These are phyloP conservation scores for Syncephalis plumigaleata DNA, from an alignment of 371 early-diverging fungal genomes.

Conservation along the genomic window DNA sequence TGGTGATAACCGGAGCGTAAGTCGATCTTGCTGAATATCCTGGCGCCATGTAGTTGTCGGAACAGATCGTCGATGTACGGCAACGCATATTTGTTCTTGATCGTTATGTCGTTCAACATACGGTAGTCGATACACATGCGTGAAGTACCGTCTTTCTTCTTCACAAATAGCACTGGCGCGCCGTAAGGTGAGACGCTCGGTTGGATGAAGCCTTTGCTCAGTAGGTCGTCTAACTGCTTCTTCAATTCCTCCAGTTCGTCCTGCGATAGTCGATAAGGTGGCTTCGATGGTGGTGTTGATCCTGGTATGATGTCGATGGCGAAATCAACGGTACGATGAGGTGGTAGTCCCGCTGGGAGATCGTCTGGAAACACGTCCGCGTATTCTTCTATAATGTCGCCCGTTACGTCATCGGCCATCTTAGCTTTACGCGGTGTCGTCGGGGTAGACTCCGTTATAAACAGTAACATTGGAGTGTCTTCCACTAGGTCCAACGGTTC, in stretches of 20 bases:
- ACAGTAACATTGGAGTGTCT: too few relatives aligned
- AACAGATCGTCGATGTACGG: constrained; percentile 2
- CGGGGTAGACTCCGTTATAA: too few relatives aligned
- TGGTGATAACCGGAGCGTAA: constrained; percentile 17
- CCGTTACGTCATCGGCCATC: too few relatives aligned
- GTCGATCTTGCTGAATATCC: constrained; percentile 16
- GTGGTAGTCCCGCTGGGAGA: neutral
- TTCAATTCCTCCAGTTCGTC: neutral
- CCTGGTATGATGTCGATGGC: neutral
- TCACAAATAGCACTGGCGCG: constrained; percentile 31
- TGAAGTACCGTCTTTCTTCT: constrained; percentile 27
- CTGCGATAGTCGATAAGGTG: constrained; percentile 11
- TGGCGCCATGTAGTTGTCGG: constrained; percentile 8
- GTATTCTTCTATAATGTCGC: too few relatives aligned
- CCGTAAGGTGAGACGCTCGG: constrained; percentile 19
- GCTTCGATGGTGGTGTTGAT: neutral
- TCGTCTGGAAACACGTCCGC: neutral
- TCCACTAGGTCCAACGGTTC: too few relatives aligned
- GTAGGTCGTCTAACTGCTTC: neutral
- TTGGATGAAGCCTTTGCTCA: neutral
- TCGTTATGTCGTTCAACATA: constrained; percentile 11
- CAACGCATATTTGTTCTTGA: neutral
- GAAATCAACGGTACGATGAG: constrained; percentile 6
- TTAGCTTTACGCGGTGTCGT: too few relatives aligned
- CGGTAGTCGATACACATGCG: constrained; percentile 20